Evolutionary conservation across 2,329 filamentous ascomycete species (phyloP).

Genomic region (Biscogniauxia mediterranea): DNA sequence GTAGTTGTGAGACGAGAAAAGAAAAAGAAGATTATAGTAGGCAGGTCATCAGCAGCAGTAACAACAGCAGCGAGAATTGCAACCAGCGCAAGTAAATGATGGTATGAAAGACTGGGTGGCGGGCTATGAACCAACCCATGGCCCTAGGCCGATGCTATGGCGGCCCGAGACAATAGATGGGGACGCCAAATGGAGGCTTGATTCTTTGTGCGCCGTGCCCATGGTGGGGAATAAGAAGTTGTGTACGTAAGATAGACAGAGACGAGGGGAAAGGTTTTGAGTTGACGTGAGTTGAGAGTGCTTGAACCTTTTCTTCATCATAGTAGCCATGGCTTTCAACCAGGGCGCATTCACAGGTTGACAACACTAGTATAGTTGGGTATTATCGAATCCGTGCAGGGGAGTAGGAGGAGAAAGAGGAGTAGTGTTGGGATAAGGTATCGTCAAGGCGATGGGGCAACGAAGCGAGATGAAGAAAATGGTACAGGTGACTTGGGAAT

Average conservation of each 20-base stretch:
- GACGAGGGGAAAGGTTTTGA: conserved; percentile 4
- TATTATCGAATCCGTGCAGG: not conserved
- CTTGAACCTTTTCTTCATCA: conserved; percentile 26
- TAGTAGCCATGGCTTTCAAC: conserved; percentile 19
- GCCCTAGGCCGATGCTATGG: conserved; percentile 22
- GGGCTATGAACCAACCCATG: conserved; percentile 18
- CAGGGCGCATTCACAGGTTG: conserved; percentile 7
- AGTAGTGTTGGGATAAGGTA: not conserved
- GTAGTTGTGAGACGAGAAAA: conserved; percentile 6
- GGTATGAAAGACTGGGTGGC: conserved; percentile 9
- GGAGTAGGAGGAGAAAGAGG: not conserved
- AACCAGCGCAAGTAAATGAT: conserved; percentile 17
- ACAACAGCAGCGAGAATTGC: conserved; percentile 6
- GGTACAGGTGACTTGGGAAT: not conserved
- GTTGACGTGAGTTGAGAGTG: conserved; percentile 6
- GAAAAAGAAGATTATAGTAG: not conserved
- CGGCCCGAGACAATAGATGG: conserved; percentile 22
- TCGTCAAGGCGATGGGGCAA: not conserved
- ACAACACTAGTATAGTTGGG: not conserved
- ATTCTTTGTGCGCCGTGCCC: conserved; percentile 5
- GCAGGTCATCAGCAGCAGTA: not conserved
- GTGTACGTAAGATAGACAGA: conserved; percentile 10
- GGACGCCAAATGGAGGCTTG: not conserved
- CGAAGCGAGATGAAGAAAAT: not conserved
- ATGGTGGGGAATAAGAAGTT: conserved; percentile 1